Evolutionary conservation across 2,329 filamentous ascomycete species (phyloP).

Genomic region (Ceratocystiopsis sp.): DNA sequence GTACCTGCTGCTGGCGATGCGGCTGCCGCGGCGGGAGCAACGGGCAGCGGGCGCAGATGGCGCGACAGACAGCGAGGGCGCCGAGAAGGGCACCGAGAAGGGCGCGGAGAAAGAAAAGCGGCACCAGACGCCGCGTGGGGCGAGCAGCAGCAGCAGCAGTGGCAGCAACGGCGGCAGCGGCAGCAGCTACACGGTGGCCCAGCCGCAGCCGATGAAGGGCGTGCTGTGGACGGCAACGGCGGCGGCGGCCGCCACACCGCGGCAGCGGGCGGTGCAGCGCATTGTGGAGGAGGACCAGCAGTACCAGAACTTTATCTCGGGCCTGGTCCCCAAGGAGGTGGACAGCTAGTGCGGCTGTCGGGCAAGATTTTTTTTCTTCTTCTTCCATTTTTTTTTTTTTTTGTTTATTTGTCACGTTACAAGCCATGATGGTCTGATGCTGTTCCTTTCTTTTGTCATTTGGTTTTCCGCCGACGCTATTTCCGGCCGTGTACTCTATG

Average conservation of each 20-base stretch:
- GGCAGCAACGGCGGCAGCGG: too few relatives aligned
- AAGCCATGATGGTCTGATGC: too few relatives aligned
- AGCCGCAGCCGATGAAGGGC: slow-evolving; percentile 6
- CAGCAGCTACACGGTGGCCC: slow-evolving; percentile 3
- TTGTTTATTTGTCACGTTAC: too few relatives aligned
- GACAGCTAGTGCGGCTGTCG: not conserved
- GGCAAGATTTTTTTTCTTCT: too few relatives aligned
- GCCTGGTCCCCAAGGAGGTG: slow-evolving; percentile 17
- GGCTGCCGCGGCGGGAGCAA: slow-evolving; percentile 32
- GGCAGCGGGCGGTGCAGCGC: slow-evolving; percentile 9
- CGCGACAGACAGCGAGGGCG: not conserved
- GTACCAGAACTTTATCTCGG: slow-evolving; percentile 28
- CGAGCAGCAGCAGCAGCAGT: too few relatives aligned
- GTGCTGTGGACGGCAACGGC: slow-evolving; percentile 10
- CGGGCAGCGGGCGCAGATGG: slow-evolving; percentile 6
- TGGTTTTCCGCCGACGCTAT: too few relatives aligned
- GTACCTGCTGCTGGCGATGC: slow-evolving; percentile 50
- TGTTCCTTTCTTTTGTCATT: too few relatives aligned
- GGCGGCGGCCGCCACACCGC: not conserved
- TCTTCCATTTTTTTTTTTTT: too few relatives aligned
- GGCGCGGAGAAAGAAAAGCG: too few relatives aligned
- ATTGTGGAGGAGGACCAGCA: slow-evolving; percentile 24
- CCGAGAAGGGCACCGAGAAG: too few relatives aligned
- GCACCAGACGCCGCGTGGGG: too few relatives aligned
- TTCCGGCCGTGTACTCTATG: too few relatives aligned